Base-by-base conservation (phyloP, 2,329 filamentous ascomycete species). In the Pestalotiopsis sp. region DNA sequence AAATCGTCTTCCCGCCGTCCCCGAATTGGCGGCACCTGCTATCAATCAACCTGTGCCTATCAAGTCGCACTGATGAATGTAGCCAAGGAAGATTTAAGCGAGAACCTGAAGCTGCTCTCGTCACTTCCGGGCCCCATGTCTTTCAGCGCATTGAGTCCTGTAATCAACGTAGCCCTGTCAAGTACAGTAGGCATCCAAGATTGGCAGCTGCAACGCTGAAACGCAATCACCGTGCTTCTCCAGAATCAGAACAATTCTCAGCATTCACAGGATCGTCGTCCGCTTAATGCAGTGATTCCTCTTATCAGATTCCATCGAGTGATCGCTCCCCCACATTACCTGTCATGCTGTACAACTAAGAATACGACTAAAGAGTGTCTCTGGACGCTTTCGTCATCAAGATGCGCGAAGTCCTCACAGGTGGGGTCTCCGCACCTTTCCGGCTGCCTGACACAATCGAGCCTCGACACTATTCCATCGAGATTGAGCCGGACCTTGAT, bases 381-480 rank as follows among this genome's bases (percentile, higher is more conserved):
- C n/a, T 49, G 41, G 13, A n/a, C 41, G 11, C 4, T n/a, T 17
- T 49, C n/a, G 41, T 49, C 13, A 27, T 38, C 64, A 45, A 61
- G 23, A 67, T 67, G 65, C 65, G 59, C 27, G 65, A 67, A 7
- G 58, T 57, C 12, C 17, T 57, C n/a, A 23, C 23, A 1, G 5
- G n/a, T 31, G n/a, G 20, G 14, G 12, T 14, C 11, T 9, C 58
- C 39, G 57, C 65, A 38, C 38, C 65, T 9, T 67, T 62, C 36
- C 65, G 65, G 39, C 58, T 67, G 38, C 65, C 65, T 38, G 36
- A 58, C 45, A 57, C 45, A n/a, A 41, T 59, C 12, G 41, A 38
- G 4, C 63, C 55, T n/a, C 39, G 17, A 23, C 66, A 68, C 49
- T 68, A 68, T 31, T 36, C 55, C n/a, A 49, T 68, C 25, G 55